Conservation (phyloP, 73 alveolate genomes). For the Strombidium stylifer region DNA sequence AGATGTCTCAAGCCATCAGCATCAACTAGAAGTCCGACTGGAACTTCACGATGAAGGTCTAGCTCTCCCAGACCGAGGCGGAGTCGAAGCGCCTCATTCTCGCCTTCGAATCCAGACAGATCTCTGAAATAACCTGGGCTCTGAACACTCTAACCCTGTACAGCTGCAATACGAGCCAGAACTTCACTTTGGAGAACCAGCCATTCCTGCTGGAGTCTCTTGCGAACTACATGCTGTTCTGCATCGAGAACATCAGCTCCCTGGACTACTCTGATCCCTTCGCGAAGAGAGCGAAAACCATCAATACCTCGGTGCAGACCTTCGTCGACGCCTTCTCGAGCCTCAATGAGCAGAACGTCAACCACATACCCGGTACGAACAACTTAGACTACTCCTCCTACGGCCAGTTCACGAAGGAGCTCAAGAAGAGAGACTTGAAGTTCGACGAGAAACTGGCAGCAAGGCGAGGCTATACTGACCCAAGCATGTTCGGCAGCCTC, state of each 20-base stretch:
- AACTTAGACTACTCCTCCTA: constrained; percentile 34
- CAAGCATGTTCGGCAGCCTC: constrained; percentile 11
- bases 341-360: background rate
- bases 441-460: constrained; percentile 37
- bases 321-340: constrained; percentile 36
- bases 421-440: constrained; percentile 47
- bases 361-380: too few relatives aligned
- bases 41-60: constrained; percentile 56
- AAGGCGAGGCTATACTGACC: background rate
- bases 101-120: constrained; percentile 96
- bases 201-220: constrained; percentile 84
- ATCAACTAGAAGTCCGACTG: background rate
- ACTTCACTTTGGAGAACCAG: constrained; percentile 77
- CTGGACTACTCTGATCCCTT: constrained; percentile 41
- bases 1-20: background rate
- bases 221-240: constrained; percentile 73
- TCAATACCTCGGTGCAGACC: constrained; percentile 31
- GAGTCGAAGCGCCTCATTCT: constrained; percentile 93
- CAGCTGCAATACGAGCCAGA: constrained; percentile 81
- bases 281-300: constrained; percentile 21
- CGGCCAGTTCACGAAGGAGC: constrained; percentile 44
- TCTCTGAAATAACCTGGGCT: constrained; percentile 98
- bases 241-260: constrained; percentile 66
- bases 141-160: constrained; percentile 89
- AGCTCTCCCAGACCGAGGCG: constrained; percentile 77